Percentiles rank a stretch among this genome's conserved stretches.
Evolutionary conservation across 2,329 filamentous ascomycete genomes (phyloP).

Genomic region (Chalaropsis thielavioides): DNA sequence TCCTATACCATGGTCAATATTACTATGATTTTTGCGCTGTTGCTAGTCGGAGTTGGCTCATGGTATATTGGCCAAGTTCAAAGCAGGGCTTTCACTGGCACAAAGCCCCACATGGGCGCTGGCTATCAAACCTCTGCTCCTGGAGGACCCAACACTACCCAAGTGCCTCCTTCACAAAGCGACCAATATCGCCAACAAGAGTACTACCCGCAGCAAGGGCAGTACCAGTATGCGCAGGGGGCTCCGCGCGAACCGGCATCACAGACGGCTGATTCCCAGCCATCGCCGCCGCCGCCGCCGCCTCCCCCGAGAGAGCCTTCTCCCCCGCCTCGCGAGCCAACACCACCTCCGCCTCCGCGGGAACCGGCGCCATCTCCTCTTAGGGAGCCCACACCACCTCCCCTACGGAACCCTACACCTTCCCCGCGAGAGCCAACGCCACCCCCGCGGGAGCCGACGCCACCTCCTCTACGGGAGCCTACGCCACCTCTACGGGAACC

Average conservation of each 20-base stretch:
- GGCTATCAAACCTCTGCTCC: conserved; percentile 18
- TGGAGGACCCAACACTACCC: conserved; percentile 23
- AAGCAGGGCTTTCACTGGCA: conserved; percentile 21
- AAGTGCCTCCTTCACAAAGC: conserved; percentile 20
- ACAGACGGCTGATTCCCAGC: conserved; percentile 1
- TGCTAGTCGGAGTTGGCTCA: conserved; percentile 59
- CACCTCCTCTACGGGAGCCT: conserved; percentile 24
- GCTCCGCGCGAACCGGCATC: background rate
- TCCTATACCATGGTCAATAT: conserved; percentile 58
- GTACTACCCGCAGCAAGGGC: conserved; percentile 26
- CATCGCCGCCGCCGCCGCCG: conserved; percentile 18
- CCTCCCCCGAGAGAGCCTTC: conserved; percentile 22
- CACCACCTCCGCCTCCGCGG: conserved; percentile 23
- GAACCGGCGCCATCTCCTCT: conserved; percentile 21
- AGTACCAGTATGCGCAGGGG: conserved; percentile 19
- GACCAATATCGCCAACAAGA: conserved; percentile 22
- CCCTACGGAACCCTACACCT: conserved; percentile 15
- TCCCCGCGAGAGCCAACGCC: conserved; percentile 13
- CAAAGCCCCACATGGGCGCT: conserved; percentile 12
- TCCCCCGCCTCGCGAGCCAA: conserved; percentile 26
- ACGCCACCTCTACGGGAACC: conserved; percentile 25
- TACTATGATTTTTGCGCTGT: conserved; percentile 55
- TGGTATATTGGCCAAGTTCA: conserved; percentile 45
- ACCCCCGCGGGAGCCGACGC: conserved; percentile 20
- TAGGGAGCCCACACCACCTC: conserved; percentile 19